Conservation (phyloP, 2,329 filamentous ascomycete genomes). For the Nemania bipapillata region DNA sequence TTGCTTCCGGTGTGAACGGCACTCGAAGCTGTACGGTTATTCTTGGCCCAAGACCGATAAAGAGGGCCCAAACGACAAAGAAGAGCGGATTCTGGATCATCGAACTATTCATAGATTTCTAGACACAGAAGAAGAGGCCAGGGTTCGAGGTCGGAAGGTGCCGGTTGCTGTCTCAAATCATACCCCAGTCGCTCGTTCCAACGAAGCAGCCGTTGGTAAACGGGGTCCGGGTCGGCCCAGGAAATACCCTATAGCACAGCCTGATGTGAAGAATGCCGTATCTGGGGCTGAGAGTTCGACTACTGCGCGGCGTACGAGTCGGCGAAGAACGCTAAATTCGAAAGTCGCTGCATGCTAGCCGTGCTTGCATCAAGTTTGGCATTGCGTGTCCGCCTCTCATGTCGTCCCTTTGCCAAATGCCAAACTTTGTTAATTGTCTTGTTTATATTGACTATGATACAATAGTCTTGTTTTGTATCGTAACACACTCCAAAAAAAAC, state of each 20-base stretch:
- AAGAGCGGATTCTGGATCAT: conserved; percentile 81
- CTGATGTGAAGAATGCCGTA: conserved; percentile 17
- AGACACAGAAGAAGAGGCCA: conserved; percentile 73
- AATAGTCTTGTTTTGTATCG: conserved; percentile 12
- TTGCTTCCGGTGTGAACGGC: conserved; percentile 92
- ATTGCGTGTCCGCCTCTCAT: background rate
- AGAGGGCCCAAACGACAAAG: conserved; percentile 77
- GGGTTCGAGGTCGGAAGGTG: conserved; percentile 57
- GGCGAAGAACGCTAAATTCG: conserved; percentile 40
- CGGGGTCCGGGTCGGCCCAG: conserved; percentile 44
- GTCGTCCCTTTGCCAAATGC: background rate
- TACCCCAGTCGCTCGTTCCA: conserved; percentile 4
- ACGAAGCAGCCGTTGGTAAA: conserved; percentile 35
- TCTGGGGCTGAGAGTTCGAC: conserved; percentile 34
- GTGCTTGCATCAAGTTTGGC: background rate
- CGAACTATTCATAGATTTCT: conserved; percentile 88
- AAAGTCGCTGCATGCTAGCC: conserved; percentile 36
- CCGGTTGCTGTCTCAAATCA: conserved; percentile 25
- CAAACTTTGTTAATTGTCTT: background rate
- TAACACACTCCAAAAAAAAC: conserved; percentile 4
- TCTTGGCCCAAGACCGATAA: conserved; percentile 95
- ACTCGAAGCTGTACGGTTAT: conserved; percentile 94
- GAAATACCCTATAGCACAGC: conserved; percentile 32
- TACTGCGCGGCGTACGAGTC: conserved; percentile 38
- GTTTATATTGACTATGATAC: background rate